Evolutionary conservation across 1,139 yeast species (phyloP).

Genomic region (Kodamaea sp.): DNA sequence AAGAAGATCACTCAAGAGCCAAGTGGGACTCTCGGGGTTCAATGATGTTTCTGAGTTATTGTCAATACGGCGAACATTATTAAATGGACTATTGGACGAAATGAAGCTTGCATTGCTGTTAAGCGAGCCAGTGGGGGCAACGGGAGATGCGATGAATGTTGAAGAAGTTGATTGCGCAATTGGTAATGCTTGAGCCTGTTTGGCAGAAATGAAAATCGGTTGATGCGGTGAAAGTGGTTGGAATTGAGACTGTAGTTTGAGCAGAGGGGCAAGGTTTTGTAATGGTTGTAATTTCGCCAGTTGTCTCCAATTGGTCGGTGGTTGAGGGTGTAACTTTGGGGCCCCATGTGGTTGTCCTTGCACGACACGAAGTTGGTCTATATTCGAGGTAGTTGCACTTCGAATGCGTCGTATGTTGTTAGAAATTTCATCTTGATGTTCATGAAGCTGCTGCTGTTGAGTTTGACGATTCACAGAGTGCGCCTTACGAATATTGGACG

Average conservation of each 20-base stretch:
- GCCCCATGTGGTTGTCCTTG: too few species aligned
- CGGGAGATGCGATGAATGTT: too few species aligned
- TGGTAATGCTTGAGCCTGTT: too few species aligned
- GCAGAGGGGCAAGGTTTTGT: too few species aligned
- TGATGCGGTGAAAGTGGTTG: too few species aligned
- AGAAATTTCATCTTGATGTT: slow-evolving; percentile 3
- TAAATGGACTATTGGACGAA: slow-evolving; percentile 3
- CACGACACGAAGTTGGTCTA: slow-evolving; percentile 3
- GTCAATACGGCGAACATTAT: slow-evolving; percentile 5
- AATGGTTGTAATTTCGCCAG: too few species aligned
- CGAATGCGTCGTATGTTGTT: slow-evolving; percentile 10
- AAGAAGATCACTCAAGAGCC: slow-evolving; percentile 38
- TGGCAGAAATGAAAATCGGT: too few species aligned
- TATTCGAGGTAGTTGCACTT: slow-evolving; percentile 12
- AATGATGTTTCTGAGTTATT: slow-evolving; percentile 9
- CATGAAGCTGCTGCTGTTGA: slow-evolving; percentile 6
- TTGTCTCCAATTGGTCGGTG: too few species aligned
- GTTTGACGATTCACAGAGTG: slow-evolving; percentile 5
- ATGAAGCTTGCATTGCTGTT: too few species aligned
- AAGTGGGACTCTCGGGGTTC: slow-evolving; percentile 35
- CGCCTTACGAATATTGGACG: slow-evolving; percentile 4
- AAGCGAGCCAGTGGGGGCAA: too few species aligned
- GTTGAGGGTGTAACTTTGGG: background rate
- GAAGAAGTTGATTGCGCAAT: too few species aligned
- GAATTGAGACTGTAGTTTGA: too few species aligned